Conservation (phyloP, 2,329 filamentous ascomycete species). For the Ceratocystis ficicola region DNA sequence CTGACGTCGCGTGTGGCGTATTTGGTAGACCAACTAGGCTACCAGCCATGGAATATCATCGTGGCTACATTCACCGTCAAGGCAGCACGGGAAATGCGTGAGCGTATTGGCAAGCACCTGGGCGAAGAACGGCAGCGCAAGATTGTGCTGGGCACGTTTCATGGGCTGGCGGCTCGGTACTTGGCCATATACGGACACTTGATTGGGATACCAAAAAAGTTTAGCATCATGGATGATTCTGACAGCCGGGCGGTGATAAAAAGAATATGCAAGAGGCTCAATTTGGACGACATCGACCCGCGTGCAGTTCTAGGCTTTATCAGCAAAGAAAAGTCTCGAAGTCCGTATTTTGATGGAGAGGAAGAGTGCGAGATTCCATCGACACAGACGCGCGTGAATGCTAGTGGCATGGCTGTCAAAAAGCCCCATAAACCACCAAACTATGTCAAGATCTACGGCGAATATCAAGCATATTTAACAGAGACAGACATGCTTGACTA, state of each 20-base stretch:
- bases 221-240: conserved; percentile 76
- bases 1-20: conserved; percentile 86
- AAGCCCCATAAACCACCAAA: conserved; percentile 39
- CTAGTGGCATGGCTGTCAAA: conserved; percentile 21
- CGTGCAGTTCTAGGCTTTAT: conserved; percentile 63
- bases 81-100: conserved; percentile 84
- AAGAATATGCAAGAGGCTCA: conserved; percentile 66
- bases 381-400: conserved; percentile 18
- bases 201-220: conserved; percentile 71
- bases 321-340: conserved; percentile 51
- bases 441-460: conserved; percentile 54
- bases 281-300: conserved; percentile 52
- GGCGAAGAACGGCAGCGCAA: conserved; percentile 62
- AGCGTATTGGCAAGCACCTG: conserved; percentile 69
- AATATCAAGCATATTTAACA: conserved; percentile 66
- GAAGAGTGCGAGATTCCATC: not conserved
- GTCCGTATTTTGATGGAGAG: conserved; percentile 25
- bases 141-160: conserved; percentile 83
- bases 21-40: conserved; percentile 59
- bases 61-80: conserved; percentile 97
- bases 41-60: conserved; percentile 75
- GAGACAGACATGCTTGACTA: conserved; percentile 81
- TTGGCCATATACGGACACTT: conserved; percentile 70
- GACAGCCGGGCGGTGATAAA: conserved; percentile 71
- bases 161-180: conserved; percentile 81